phyloP scores from a whole-genome alignment of 805 yeast genomes.

The Myxozyma vanderwaltii region DNA sequence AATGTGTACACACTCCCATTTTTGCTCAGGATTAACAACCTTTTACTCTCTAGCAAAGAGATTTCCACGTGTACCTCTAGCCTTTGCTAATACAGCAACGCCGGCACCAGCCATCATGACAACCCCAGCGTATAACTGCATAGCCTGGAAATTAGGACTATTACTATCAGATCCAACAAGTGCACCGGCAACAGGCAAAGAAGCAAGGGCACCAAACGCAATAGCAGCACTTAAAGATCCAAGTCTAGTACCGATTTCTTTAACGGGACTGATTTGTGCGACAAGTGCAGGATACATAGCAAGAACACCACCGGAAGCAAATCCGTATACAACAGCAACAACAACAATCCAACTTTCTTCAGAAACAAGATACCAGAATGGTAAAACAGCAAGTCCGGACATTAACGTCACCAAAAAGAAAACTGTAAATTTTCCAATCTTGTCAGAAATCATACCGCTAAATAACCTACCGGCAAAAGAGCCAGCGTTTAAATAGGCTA shows the following conservation, averaged over 20 bases:
- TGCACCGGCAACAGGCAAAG: conserved; percentile 42
- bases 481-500: conserved; percentile 44
- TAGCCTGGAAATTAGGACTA: conserved; percentile 16
- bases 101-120: conserved; percentile 31
- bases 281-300: conserved; percentile 43
- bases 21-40: background rate
- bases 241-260: conserved; percentile 50
- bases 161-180: conserved; percentile 17
- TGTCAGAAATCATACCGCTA: conserved; percentile 53
- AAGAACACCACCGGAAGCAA: conserved; percentile 42
- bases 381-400: conserved; percentile 41
- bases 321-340: conserved; percentile 41
- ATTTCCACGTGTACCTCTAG: conserved; percentile 25
- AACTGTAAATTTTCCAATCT: conserved; percentile 51
- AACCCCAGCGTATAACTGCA: conserved; percentile 35
- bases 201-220: conserved; percentile 50
- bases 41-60: conserved; percentile 18
- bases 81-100: conserved; percentile 28
- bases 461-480: conserved; percentile 54
- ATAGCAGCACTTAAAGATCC: conserved; percentile 61
- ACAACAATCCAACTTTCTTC: conserved; percentile 29
- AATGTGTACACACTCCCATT: too few species aligned
- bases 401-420: conserved; percentile 41
- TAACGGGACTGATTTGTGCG: conserved; percentile 39
- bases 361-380: conserved; percentile 23